A percentile compares a stretch with the other conserved stretches of the same genome.
Conservation (phyloP, 2,329 filamentous ascomycete species). For the Aureobasidium vineae region DNA sequence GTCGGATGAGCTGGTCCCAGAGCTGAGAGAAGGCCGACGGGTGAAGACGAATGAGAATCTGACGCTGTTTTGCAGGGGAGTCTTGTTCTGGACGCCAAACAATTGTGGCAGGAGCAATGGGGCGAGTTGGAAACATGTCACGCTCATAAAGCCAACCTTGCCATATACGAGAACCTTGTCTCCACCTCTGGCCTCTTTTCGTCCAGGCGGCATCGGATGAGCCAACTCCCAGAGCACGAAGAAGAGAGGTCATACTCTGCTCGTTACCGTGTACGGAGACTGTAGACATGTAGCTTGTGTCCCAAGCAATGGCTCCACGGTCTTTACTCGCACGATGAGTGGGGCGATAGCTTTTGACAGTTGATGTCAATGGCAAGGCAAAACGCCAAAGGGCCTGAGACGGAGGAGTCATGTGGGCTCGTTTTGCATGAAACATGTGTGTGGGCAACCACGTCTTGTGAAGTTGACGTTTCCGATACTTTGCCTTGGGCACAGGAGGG, state of each 20-base stretch:
- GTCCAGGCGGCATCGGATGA: slow-evolving; percentile 56
- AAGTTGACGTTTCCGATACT: slow-evolving; percentile 80
- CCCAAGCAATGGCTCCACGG: slow-evolving; percentile 81
- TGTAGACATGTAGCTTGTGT: slow-evolving; percentile 91
- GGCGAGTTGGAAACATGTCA: slow-evolving; percentile 50
- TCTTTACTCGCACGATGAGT: slow-evolving; percentile 77
- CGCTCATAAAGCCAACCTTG: slow-evolving; percentile 59
- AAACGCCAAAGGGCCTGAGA: slow-evolving; percentile 86
- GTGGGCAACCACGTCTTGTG: slow-evolving; percentile 94
- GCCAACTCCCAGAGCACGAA: slow-evolving; percentile 64
- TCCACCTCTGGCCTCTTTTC: slow-evolving; percentile 68
- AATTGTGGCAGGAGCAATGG: slow-evolving; percentile 69
- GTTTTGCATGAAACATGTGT: slow-evolving; percentile 89
- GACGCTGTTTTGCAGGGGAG: slow-evolving; percentile 38
- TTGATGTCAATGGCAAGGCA: slow-evolving; percentile 78
- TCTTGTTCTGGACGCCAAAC: slow-evolving; percentile 65
- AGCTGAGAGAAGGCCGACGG: slow-evolving; percentile 73
- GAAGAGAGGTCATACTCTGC: slow-evolving; percentile 61
- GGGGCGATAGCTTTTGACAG: slow-evolving; percentile 83
- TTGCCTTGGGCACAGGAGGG: slow-evolving; percentile 60
- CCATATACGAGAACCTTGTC: slow-evolving; percentile 57
- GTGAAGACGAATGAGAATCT: slow-evolving; percentile 71
- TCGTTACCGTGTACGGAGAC: slow-evolving; percentile 70
- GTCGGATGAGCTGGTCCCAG: slow-evolving; percentile 61
- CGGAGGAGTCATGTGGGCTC: slow-evolving; percentile 81